phyloP scores from a whole-genome alignment of 2,329 filamentous ascomycete species.

The Ascochyta fabae region DNA sequence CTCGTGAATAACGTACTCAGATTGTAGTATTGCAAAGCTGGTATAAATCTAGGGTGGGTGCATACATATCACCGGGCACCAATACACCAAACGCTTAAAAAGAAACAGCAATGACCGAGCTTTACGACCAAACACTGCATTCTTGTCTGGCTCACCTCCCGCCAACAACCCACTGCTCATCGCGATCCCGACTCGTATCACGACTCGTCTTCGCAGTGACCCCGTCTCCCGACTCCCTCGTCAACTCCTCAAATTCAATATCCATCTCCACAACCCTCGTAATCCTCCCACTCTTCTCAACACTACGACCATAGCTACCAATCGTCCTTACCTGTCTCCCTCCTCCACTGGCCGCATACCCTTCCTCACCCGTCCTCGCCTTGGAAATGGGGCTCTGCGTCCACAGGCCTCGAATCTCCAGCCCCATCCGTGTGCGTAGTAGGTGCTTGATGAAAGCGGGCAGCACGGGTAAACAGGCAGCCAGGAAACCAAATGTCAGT shows the following conservation, averaged over 20 bases:
- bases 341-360: neutral
- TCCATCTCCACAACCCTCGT: conserved; percentile 12
- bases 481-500: conserved; percentile 23
- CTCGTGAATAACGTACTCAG: no score
- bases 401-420: neutral
- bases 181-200: neutral
- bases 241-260: conserved; percentile 20
- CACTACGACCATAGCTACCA: conserved; percentile 1
- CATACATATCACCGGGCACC: no score
- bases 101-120: no score
- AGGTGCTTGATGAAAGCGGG: conserved; percentile 22
- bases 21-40: no score
- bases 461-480: conserved; percentile 23
- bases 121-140: no score
- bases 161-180: neutral
- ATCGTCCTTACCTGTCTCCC: neutral
- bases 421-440: neutral
- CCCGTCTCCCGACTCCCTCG: conserved; percentile 1
- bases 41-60: no score
- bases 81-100: no score
- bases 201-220: neutral
- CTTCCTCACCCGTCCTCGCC: neutral
- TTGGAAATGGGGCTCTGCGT: neutral
- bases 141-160: no score
- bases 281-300: conserved; percentile 4